Evolutionary conservation across 164 flowering plant genomes (phyloP), one percentile per base, ranked within the genome.

Genomic region (Annona cherimola): DNA sequence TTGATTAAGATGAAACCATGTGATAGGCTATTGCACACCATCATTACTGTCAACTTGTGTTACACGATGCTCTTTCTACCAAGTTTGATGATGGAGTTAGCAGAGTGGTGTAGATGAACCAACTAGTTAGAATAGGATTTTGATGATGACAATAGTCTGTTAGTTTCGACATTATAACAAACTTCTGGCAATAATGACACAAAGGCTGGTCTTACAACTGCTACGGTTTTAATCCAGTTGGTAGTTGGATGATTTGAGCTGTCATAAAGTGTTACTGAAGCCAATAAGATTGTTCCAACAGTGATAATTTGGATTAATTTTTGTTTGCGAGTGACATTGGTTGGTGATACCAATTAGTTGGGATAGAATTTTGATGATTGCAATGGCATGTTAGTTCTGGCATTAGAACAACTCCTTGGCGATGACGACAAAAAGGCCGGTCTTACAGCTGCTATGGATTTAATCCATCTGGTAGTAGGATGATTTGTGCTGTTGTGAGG

Each of bases 191-290:
- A 68, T 68, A 61, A 68, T 4, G 71, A 68, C 71, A 68, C 26
- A 68, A 68, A 68, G 71, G 71, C 71, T 40, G 71, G 71, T 42
- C 71, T 68, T 68, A 68, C 71, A 68, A 61, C 71, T 68, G 71
- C 71, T 46, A 45, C 50, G 61, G 71, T 4, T 45, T n/a, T 54
- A 5, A 3, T 5, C 41, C 61, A 44, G 60, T 16, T 68, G 71
- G 71, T 68, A 54, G 71, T 54, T 19, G 71, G 39, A 54, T 68
- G 71, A 68, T 68, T 60, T 68, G 71, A 46, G 42, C 4, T 26
- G 14, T 68, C 39, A 4, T 54, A 46, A 54, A 54, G 71, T 68
- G 61, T 68, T 44, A 45, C 5, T 61, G 46, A 61, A 68, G 71
- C 57, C 71, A 68, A 61, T 68, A 45, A 45, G 50, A 45, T 45